Base-by-base conservation (phyloP, 2,329 filamentous ascomycete species). In the Metarhizium humberi region DNA sequence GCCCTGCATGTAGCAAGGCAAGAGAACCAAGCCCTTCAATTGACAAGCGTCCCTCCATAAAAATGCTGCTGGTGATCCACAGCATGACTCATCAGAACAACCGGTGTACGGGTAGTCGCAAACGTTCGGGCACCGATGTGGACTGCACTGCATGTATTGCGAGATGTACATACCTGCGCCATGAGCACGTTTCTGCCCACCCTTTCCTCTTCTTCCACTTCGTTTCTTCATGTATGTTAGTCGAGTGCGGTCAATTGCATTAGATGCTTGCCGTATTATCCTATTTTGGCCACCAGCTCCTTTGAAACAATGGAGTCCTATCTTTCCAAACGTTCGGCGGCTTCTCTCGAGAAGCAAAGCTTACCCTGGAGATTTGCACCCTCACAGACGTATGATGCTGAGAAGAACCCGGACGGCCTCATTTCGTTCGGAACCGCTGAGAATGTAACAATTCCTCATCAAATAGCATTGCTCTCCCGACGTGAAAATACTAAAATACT, bases 401-500 rank as follows among this genome's bases (percentile, higher is more conserved):
- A 63, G 3, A 59, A 59, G 4, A 75, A 74, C 36, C 68, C 70
- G 1, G 58, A 64, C 8, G 77, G 77, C 1, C 69, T 76, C 51
- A 67, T 79, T 51, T 78, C 74, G 4, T 73, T 80, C 32, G 74
- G 72, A 0, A 69, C 76, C 1, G 77, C 78, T 4, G 77, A 79
- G 57, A 79, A 80, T 60, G 68, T 63, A 43, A 8, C 14, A 18
- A 6, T 13, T 25, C 14, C n/a, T 50, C 2, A 50, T 10, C 20
- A 5, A 25, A 10, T 7, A 20, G 25, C 2, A 8, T 36, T 13
- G 7, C 34, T 36, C 2, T 36, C 10, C 18, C 8, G 18, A 25
- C n/a, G 25, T 46, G 43, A 14, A n/a, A 43, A 43, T 6, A 43
- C 40, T 16, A 43, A 43, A 55, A 55, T 6, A 51, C 30, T 4